Evolutionary conservation across 2,329 filamentous ascomycete genomes (phyloP), one percentile per base, ranked within the genome.

Genomic region (Botrytis galanthina): DNA sequence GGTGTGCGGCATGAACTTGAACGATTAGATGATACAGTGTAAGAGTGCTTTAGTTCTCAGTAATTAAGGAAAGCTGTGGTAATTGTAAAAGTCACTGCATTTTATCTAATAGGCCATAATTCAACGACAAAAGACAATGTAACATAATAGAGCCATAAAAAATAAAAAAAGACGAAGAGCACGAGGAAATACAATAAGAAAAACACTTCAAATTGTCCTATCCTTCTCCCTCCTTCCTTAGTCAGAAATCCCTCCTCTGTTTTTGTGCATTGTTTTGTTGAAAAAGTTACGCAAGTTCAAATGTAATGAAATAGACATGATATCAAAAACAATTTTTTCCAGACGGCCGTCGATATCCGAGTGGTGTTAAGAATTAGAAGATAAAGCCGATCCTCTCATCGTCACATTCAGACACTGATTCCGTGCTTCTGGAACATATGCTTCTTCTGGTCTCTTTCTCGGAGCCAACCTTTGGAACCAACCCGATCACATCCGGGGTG

Each of bases 381-480:
- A 35, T 26, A 14, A 26, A 35, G 10, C 12, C 10, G 20, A 35
- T 9, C 3, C 20, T 2, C 16, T 18, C 29, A 8, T n/a, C 42
- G 7, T 26, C 46, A 7, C 10, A 29, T 35, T 37, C 29, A 48
- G 5, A 6, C 20, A 26, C 62, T 64, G 18, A 64, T 46, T 9
- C 42, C 62, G 8, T 64, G 62, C 20, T 64, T 64, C 6, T 64
- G 46, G 2, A 64, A 37, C 60, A 75, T 70, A 46, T 78, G 76
- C 73, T 75, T 78, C 29, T 71, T 35, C 75, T 75, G 75, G 35
- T 75, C 76, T 10, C 18, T 44, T 51, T 72, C n/a, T n/a, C 75
- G 68, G 29, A 71, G 57, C 75, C 75, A 78, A 4, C 75, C 76
- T 6, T 77, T 77, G 20, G 54, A 72, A 1, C 75, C 76, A 29